Evolutionary conservation across 371 early-diverging fungal species (phyloP), one percentile per base, ranked within the genome.

Genomic region (Furculomyces boomerangus): DNA sequence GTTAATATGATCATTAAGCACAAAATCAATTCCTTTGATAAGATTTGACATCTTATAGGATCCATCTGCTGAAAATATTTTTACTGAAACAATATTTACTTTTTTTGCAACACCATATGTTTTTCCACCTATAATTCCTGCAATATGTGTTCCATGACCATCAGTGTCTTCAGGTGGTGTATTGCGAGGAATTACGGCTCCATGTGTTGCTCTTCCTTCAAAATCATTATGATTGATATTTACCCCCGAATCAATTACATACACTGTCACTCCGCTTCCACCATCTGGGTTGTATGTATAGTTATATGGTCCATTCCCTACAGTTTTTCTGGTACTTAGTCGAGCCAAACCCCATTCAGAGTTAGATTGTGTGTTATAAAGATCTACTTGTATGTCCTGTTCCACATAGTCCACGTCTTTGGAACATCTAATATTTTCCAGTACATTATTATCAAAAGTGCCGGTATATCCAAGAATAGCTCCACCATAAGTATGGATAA

Each of bases 131-230:
- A 96, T 84, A 7, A 90, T 91, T 59, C 94, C 99, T 3, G 95
- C 90, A 51, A 88, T 88, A 65, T 98, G 98, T 26, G 96, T 90
- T 44, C 91, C 86, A 58, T 90, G 90, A 30, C 90, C 90, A 56
- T 88, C 85, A 28, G 79, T 84, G 67, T 90, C 91, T 39, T 70
- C 64, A 54, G 88, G 84, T 24, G 72, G 73, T 26, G 86, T 86
- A 47, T 75, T 74, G 28, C 76, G 62, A 5, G 86, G 81, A 54
- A 83, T 77, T 25, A 81, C 89, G 45, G 62, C 68, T 50, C 88
- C 93, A 87, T 85, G 89, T 25, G 54, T 47, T 27, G 94, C 96
- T 60, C 92, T 78, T 47, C 91, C 92, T 60, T 82, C 83, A 66
- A 93, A 86, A 57, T 95, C 93, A 24, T 68, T 77, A 60, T 95